phyloP scores from a whole-genome alignment of 768 basidiomycete species.

The Gelatoporia subvermispora region DNA sequence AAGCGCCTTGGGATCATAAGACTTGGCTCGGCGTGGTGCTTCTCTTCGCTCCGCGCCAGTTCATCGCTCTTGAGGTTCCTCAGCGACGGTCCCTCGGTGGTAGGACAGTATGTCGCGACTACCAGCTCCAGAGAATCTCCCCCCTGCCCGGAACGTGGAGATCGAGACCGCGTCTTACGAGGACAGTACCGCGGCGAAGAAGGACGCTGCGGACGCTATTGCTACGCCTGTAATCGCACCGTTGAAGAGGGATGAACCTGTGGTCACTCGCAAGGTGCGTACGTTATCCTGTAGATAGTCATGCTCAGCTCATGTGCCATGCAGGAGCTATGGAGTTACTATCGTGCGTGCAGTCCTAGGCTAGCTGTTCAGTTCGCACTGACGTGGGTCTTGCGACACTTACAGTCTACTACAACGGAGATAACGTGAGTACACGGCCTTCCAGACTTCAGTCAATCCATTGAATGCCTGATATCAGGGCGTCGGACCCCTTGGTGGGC shows the following conservation, averaged over 20 bases:
- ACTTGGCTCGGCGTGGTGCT: not conserved
- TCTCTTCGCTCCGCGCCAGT: not conserved
- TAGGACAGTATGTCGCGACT: not conserved
- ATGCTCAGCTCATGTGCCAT: not conserved
- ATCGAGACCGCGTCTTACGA: not conserved
- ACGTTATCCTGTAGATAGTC: not conserved
- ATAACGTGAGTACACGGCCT: slow-evolving; percentile 49
- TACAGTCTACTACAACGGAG: slow-evolving; percentile 77
- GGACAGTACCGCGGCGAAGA: not conserved
- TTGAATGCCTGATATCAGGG: slow-evolving; percentile 38
- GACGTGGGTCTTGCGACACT: not conserved
- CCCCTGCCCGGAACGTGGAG: not conserved
- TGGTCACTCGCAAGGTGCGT: slow-evolving; percentile 52
- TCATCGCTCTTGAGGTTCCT: not conserved
- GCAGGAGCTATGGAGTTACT: slow-evolving; percentile 75
- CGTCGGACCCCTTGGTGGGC: slow-evolving; percentile 52
- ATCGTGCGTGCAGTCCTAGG: slow-evolving; percentile 40
- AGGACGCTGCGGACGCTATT: not conserved
- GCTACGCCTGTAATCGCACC: slow-evolving; percentile 5
- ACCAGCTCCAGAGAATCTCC: not conserved
- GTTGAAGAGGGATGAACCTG: slow-evolving; percentile 44
- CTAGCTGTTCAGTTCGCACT: not conserved
- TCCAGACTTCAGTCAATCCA: not conserved
- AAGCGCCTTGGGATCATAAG: not conserved
- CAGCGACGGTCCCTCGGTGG: not conserved